Base-by-base conservation (phyloP, 1,139 yeast genomes). In the Yamadazyma taylorii region DNA sequence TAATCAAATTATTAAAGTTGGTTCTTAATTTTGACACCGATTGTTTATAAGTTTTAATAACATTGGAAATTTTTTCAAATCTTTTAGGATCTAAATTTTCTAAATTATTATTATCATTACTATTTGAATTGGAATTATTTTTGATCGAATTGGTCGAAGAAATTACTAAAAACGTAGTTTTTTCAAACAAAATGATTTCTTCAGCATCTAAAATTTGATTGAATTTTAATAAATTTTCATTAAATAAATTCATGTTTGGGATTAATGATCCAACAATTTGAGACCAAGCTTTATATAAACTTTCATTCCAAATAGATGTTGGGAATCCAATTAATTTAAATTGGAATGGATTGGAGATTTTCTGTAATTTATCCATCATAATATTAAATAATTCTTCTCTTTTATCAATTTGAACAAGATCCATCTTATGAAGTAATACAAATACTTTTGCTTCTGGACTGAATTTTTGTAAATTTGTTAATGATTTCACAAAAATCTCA, bases 261-360 rank as follows among this genome's bases (percentile, higher is more conserved):
- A 92, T 90, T 49, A 92, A 72, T 2, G 97, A 85, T 56, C 97
- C 89, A 25, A 92, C 97, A 43, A 92, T 92, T 38, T 84, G 86
- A 3, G 96, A 86, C 99, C 99, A 92, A 0, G 98, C 98, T 60
- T 85, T 87, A 61, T 90, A 92, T 45, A 92, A 71, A 54, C 95
- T 82, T 60, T 92, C 98, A 61, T 92, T 97, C 98, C 98, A 92
- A 42, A 92, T 92, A 3, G 96, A 86, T 0, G 98, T 92, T 5
- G 97, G 92, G 56, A 89, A 90, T 7, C 97, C 97, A n/a, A 78
- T 77, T 31, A 89, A 68, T 40, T 79, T 71, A 62, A 88, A 89
- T 32, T 86, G 88, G 60, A 73, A 89, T 21, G 88, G 88, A 42
- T 78, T 73, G 9, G 96, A 84, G 13, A 87, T 85, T 40, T 79